phyloP scores from a whole-genome alignment of 495 filamentous ascomycete genomes.

The Daldinia caldariorum region DNA sequence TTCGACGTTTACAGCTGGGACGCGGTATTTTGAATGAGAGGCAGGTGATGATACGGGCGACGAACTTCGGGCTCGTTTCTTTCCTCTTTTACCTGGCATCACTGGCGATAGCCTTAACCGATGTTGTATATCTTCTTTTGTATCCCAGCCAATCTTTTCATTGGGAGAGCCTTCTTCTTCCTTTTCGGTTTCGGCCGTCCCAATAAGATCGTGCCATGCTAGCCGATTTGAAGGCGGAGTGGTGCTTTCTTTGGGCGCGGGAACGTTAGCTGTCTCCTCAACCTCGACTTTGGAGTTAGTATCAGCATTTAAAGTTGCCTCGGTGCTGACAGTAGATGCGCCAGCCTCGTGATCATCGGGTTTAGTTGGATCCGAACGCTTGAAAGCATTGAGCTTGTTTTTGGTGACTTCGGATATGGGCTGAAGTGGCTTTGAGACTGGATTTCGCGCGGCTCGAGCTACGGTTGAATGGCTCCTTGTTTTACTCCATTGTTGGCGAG shows the following conservation, averaged over 20 bases:
- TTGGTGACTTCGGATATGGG: conserved; percentile 61
- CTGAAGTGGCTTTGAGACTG: conserved; percentile 44
- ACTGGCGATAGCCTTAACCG: conserved; percentile 59
- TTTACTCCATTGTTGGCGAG: conserved; percentile 60
- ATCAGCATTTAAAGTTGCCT: conserved; percentile 5
- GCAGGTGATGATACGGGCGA: conserved; percentile 78
- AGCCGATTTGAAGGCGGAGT: conserved; percentile 80
- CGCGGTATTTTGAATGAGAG: conserved; percentile 39
- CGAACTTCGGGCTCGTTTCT: conserved; percentile 82
- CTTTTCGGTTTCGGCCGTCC: conserved; percentile 65
- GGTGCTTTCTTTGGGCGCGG: conserved; percentile 54
- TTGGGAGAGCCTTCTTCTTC: conserved; percentile 57
- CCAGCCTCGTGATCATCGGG: conserved; percentile 14
- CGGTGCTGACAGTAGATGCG: neutral
- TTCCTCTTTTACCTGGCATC: conserved; percentile 59
- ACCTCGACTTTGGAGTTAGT: conserved; percentile 8
- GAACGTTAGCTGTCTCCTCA: conserved; percentile 14
- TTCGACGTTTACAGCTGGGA: conserved; percentile 56
- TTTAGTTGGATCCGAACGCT: conserved; percentile 47
- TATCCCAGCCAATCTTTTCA: conserved; percentile 56
- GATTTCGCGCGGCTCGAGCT: conserved; percentile 24
- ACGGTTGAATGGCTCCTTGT: conserved; percentile 52
- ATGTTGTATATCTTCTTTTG: conserved; percentile 46
- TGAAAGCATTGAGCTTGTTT: conserved; percentile 61
- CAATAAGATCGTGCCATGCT: conserved; percentile 82